Evolutionary conservation across 1,284 basidiomycete genomes (phyloP), one percentile per base, ranked within the genome.

Genomic region (Ceratobasidium theobromae): DNA sequence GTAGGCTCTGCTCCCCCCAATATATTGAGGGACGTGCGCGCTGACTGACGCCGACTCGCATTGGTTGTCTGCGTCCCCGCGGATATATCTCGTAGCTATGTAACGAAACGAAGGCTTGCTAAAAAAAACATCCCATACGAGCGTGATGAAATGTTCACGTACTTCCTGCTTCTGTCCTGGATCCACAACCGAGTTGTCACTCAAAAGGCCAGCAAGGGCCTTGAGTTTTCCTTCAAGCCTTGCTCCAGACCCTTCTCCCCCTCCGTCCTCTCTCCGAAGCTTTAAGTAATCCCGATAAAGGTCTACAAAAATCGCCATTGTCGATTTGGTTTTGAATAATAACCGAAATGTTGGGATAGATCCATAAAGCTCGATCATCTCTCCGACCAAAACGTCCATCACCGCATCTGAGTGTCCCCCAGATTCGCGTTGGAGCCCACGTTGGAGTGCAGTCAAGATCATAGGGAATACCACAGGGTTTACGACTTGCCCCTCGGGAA

Each of bases 401-500:
- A 76, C 78, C 0, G 77, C 72, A 69, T 83, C 81, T 11, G 77
- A 23, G 14, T 57, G 48, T 1, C 33, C 46, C 12, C 35, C 38
- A 12, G 49, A 49, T 18, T 27, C 33, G 6, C 23, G 27, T 14
- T 74, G 72, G 25, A 80, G 72, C 2, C 76, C 73, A 51, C 71
- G 70, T 43, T 83, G 82, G 57, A 91, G 77, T 0, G 86, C 82
- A 5, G 81, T 78, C 11, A 92, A 75, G 49, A 92, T 86, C 1
- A 85, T 79, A 0, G 86, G 84, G n/a, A 89, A 76, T 60, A 91
- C 86, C 45, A 86, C 80, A 0, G 86, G 80, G 71, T 87, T 89
- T 5, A 78, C 76, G 2, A 87, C 81, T 1, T 76, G 68, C 38
- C 45, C 28, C 4, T 68, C 55, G 68, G 66, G 45, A n/a, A 21